Evolutionary conservation across 176 grass and related monocot species (phyloP), one percentile per base, ranked within the genome.

Genomic region (Elaeis guineensis): DNA sequence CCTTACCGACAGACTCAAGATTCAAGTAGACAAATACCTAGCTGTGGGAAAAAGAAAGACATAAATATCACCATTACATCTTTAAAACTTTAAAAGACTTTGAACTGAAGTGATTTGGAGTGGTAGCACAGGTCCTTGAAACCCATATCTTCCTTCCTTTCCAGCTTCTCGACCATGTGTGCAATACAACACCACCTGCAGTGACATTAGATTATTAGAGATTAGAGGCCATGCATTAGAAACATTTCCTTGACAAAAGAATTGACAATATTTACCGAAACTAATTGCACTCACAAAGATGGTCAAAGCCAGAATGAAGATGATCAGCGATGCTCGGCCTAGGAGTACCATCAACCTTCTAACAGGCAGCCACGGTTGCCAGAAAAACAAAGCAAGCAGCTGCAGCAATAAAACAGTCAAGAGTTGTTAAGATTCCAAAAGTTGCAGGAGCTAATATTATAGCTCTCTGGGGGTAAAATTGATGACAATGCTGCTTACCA

Each of bases 231-330:
- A 25, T 24, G 11, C 9, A 12, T 44, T 14, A 44, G 35, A 23
- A 51, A 19, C 20, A 25, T 50, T 12, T 9, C 16, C 12, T 24
- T 50, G 19, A 64, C 17, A 23, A 12, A 49, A 65, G 12, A 64
- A 51, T 17, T 49, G 8, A 23, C 9, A 26, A 17, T 16, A 65
- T 6, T 71, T 71, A 71, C 69, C 69, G 61, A 71, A 60, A 30
- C 69, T 58, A 14, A 71, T 29, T 52, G 69, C 69, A 20, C 69
- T 71, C 56, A 71, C 55, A 25, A 71, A 52, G 69, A 71, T 71
- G 57, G 69, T 71, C 17, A 71, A 30, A 16, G 69, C 69, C 44
- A 71, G 57, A 51, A 71, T 61, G 56, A 71, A 71, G 35, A 71
- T 71, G 16, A 71, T 71, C 17, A 71, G 23, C 16, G 69, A 71